phyloP scores from a whole-genome alignment of 2,329 filamentous ascomycete genomes.

The Zymoseptoria passerinii region DNA sequence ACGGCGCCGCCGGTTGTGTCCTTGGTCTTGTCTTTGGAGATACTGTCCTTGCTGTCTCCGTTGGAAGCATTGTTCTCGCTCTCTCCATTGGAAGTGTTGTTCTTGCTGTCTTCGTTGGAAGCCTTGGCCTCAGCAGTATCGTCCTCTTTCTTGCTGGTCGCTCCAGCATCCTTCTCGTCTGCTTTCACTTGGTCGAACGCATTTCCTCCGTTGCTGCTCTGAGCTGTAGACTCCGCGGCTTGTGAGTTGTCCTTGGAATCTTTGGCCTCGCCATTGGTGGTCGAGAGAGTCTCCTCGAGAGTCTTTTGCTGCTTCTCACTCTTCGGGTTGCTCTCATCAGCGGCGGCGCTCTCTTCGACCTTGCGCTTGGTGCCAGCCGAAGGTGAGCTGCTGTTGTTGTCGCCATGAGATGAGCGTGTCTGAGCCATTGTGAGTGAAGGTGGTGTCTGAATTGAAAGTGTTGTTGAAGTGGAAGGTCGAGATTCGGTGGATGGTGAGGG shows the following conservation, averaged over 20 bases:
- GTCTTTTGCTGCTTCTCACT: slow-evolving; percentile 43
- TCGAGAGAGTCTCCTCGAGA: slow-evolving; percentile 44
- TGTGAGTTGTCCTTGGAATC: slow-evolving; percentile 11
- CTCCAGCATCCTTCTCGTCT: slow-evolving; percentile 22
- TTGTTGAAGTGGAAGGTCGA: no score
- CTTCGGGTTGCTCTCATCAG: slow-evolving; percentile 29
- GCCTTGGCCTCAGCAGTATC: slow-evolving; percentile 3
- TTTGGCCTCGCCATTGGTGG: slow-evolving; percentile 20
- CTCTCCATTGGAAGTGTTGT: slow-evolving; percentile 4
- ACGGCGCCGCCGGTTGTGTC: slow-evolving; percentile 32
- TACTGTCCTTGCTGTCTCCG: slow-evolving; percentile 10
- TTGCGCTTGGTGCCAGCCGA: slow-evolving; percentile 11
- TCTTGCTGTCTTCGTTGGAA: slow-evolving; percentile 8
- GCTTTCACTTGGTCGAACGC: slow-evolving; percentile 26
- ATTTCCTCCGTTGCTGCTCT: slow-evolving; percentile 11
- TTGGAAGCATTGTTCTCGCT: neutral
- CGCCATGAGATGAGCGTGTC: slow-evolving; percentile 9
- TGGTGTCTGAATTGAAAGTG: neutral
- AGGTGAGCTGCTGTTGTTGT: slow-evolving; percentile 1
- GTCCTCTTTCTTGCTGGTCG: slow-evolving; percentile 20
- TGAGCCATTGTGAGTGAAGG: slow-evolving; percentile 1
- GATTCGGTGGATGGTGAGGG: neutral
- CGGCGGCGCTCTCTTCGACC: slow-evolving; percentile 18
- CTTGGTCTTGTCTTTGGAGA: slow-evolving; percentile 4
- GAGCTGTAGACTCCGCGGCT: slow-evolving; percentile 6